phyloP scores from a whole-genome alignment of 805 yeast species.

The Torulaspora quercuum region DNA sequence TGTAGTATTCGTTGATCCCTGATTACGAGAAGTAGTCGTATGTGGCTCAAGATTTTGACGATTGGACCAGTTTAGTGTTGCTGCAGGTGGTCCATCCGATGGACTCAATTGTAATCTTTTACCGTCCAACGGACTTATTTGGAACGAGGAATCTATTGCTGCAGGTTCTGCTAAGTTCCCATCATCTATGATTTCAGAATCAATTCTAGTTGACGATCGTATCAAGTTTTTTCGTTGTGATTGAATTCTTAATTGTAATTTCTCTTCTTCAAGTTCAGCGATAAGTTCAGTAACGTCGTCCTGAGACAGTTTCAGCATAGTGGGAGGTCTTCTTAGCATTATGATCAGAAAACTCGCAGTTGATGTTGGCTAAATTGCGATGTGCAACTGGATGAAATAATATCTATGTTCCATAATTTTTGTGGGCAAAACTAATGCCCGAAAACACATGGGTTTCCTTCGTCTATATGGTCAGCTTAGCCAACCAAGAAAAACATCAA shows the following conservation, averaged over 20 bases:
- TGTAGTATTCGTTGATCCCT: conserved; percentile 3
- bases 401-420: no score
- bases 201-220: conserved; percentile 18
- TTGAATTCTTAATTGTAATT: conserved; percentile 24
- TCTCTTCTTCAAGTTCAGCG: conserved; percentile 29
- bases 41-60: conserved; percentile 3
- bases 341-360: no score
- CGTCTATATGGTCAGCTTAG: no score
- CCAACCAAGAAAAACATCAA: no score
- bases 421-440: no score
- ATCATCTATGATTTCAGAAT: conserved; percentile 7
- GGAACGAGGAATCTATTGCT: conserved; percentile 10
- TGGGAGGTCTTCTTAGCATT: conserved; percentile 72
- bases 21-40: conserved; percentile 1
- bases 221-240: conserved; percentile 25
- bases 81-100: conserved; percentile 16
- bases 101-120: conserved; percentile 14
- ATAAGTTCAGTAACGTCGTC: conserved; percentile 51
- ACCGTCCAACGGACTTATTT: conserved; percentile 19
- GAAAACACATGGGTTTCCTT: no score
- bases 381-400: no score
- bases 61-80: conserved; percentile 14
- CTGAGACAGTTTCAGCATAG: conserved; percentile 60
- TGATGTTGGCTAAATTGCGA: no score
- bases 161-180: conserved; percentile 9